A percentile compares a stretch with the other conserved stretches of the same genome.
phyloP scores from a whole-genome alignment of 2,329 filamentous ascomycete species.

The Fusarium subglutinans region DNA sequence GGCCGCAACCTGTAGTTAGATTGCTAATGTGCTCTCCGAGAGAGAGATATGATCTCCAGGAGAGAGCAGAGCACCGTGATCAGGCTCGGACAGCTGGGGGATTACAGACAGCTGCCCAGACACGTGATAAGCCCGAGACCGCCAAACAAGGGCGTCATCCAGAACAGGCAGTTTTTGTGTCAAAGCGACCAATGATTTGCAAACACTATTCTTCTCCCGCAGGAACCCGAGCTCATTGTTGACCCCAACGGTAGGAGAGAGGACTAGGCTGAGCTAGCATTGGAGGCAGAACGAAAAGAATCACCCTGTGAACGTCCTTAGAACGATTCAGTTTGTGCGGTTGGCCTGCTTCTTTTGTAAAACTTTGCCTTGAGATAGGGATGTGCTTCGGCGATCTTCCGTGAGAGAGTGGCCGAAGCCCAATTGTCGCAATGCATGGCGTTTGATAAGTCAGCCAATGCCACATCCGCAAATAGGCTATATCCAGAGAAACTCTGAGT shows the following conservation, averaged over 20 bases:
- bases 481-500: not conserved
- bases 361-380: constrained; percentile 1
- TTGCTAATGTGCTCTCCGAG: constrained; percentile 39
- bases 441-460: not conserved
- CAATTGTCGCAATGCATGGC: not conserved
- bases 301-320: not conserved
- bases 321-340: constrained; percentile 1
- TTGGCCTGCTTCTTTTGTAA: constrained; percentile 22
- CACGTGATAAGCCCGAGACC: constrained; percentile 42
- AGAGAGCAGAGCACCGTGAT: constrained; percentile 7
- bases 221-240: constrained; percentile 34
- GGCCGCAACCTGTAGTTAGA: constrained; percentile 46
- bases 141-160: constrained; percentile 35
- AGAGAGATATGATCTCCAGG: constrained; percentile 31
- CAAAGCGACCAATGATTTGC: constrained; percentile 29
- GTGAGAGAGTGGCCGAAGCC: not conserved
- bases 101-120: constrained; percentile 20
- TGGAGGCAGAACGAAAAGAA: not conserved
- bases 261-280: constrained; percentile 6
- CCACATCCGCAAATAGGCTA: not conserved
- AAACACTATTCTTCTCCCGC: constrained; percentile 34
- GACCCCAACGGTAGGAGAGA: constrained; percentile 25
- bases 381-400: constrained; percentile 28
- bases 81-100: constrained; percentile 24
- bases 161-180: constrained; percentile 36